Percentiles rank a stretch among this genome's conserved stretches.
Conservation (phyloP, 768 basidiomycete species). For the Lentinula sp. region DNA sequence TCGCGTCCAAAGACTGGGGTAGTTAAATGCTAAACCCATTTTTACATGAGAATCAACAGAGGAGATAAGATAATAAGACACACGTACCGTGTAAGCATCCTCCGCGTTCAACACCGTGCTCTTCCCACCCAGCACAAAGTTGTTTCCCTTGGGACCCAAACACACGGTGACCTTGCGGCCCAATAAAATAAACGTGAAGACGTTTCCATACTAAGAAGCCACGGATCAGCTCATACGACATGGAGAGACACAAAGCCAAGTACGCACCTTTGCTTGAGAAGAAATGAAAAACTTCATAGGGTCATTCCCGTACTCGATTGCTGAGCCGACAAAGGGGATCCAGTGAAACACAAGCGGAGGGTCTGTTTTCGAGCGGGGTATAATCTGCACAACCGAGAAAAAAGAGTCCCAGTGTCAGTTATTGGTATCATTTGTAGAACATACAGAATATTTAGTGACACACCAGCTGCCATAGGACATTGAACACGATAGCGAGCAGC, state of each 20-base stretch:
- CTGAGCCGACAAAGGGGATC: conserved; percentile 87
- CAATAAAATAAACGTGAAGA: conserved; percentile 93
- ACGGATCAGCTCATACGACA: not conserved
- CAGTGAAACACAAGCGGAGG: conserved; percentile 94
- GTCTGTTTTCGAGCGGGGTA: conserved; percentile 61
- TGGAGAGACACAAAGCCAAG: not conserved
- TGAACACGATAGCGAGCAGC: conserved; percentile 59
- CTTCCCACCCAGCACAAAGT: conserved; percentile 93
- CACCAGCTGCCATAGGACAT: conserved; percentile 78
- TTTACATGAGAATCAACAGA: not conserved
- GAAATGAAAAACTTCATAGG: conserved; percentile 83
- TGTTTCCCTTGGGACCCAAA: conserved; percentile 86
- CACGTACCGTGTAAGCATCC: conserved; percentile 85
- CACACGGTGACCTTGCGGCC: conserved; percentile 90
- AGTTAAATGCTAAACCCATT: conserved; percentile 62
- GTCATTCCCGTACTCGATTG: conserved; percentile 85
- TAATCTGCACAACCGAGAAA: conserved; percentile 33
- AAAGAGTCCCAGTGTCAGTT: not conserved
- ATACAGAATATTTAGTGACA: conserved; percentile 14
- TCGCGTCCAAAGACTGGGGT: conserved; percentile 96
- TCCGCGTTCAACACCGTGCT: conserved; percentile 90
- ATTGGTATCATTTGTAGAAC: not conserved
- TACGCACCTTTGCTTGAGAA: conserved; percentile 68
- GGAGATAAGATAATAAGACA: not conserved
- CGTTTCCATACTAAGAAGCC: conserved; percentile 73